Evolutionary conservation across 2,329 filamentous ascomycete species (phyloP).

Genomic region (Phialocephala subalpina): DNA sequence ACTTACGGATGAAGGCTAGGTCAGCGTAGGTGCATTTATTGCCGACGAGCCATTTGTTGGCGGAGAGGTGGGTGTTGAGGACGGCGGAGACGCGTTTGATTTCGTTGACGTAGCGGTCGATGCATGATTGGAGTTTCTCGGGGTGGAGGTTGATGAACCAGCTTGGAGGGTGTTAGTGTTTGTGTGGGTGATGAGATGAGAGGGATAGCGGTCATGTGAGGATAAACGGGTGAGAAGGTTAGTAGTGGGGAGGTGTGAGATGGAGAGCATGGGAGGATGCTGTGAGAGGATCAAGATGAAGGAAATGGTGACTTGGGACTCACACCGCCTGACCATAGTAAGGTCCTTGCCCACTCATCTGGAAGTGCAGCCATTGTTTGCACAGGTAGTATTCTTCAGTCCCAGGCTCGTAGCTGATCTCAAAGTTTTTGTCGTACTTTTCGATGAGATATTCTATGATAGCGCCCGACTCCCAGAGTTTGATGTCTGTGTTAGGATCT

Average conservation of each 20-base stretch:
- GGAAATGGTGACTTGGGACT: too few relatives aligned
- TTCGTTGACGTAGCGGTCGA: conserved; percentile 54
- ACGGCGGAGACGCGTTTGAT: conserved; percentile 46
- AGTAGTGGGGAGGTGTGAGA: neutral
- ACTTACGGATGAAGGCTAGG: conserved; percentile 47
- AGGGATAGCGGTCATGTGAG: neutral
- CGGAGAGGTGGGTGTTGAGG: conserved; percentile 48
- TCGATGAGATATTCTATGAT: conserved; percentile 53
- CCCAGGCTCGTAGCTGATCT: conserved; percentile 43
- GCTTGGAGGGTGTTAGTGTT: neutral
- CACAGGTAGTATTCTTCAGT: conserved; percentile 43
- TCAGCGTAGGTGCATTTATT: conserved; percentile 50
- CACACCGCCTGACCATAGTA: conserved; percentile 46
- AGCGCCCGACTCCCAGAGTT: conserved; percentile 53
- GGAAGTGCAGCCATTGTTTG: conserved; percentile 50
- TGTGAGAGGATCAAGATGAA: too few relatives aligned
- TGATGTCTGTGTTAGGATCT: conserved; percentile 50
- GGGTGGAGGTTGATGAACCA: conserved; percentile 33
- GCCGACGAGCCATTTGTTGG: conserved; percentile 28
- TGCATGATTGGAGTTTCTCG: conserved; percentile 52
- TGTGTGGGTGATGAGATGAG: neutral
- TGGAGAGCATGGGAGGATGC: neutral
- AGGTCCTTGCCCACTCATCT: conserved; percentile 47
- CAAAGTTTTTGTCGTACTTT: conserved; percentile 49
- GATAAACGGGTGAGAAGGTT: too few relatives aligned